phyloP scores from a whole-genome alignment of 768 basidiomycete species.

The Exsudoporus frostii region DNA sequence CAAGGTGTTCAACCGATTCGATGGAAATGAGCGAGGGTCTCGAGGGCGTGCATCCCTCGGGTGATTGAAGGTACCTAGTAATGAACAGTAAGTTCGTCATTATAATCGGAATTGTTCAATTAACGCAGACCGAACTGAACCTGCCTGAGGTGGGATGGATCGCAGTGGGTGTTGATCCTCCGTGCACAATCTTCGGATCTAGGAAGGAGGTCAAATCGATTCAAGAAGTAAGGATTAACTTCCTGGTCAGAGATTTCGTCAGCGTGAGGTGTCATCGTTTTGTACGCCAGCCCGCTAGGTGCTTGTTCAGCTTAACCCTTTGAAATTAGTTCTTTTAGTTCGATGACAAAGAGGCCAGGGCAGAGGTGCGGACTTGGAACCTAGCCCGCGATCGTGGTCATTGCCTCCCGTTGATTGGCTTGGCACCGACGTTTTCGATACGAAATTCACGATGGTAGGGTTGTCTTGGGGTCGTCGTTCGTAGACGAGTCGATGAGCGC shows the following conservation, averaged over 20 bases:
- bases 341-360: constrained; percentile 28
- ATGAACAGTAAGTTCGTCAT: not conserved
- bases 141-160: constrained; percentile 51
- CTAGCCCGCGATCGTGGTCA: constrained; percentile 45
- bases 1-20: constrained; percentile 62
- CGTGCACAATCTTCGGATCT: constrained; percentile 45
- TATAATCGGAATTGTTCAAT: not conserved
- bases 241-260: constrained; percentile 34
- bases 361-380: constrained; percentile 53
- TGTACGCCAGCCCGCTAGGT: constrained; percentile 49
- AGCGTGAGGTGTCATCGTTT: constrained; percentile 51
- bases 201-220: constrained; percentile 54
- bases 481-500: not conserved
- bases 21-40: constrained; percentile 58
- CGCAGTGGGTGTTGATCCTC: constrained; percentile 43
- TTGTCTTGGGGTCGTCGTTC: no score
- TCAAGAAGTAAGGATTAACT: constrained; percentile 39
- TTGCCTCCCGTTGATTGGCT: constrained; percentile 54
- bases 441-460: constrained; percentile 27
- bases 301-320: constrained; percentile 49
- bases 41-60: constrained; percentile 22
- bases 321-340: constrained; percentile 52
- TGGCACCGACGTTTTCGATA: constrained; percentile 32
- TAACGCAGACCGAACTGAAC: constrained; percentile 62
- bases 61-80: constrained; percentile 29